Evolutionary conservation across 352 stramenopile genomes (phyloP).

Genomic region (Discostella stelligera): DNA sequence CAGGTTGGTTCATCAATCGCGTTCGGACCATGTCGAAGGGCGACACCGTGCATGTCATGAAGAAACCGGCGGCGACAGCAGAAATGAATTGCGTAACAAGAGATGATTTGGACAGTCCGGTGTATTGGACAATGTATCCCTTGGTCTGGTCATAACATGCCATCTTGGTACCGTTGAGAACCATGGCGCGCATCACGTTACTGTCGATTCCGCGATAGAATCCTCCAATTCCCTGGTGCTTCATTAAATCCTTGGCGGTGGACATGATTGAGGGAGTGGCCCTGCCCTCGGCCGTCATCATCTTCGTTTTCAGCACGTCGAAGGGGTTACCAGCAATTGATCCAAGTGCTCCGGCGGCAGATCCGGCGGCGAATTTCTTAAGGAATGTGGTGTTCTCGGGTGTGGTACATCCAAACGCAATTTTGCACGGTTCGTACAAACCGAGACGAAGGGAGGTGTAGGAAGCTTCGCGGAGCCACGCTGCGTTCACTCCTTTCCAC

Average conservation of each 20-base stretch:
- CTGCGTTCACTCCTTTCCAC: slow-evolving; percentile 84
- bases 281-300: slow-evolving; percentile 72
- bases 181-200: slow-evolving; percentile 82
- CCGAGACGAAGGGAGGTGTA: slow-evolving; percentile 84
- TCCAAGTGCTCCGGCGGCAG: slow-evolving; percentile 76
- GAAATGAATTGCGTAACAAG: slow-evolving; percentile 72
- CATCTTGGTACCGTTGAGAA: slow-evolving; percentile 86
- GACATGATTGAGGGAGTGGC: slow-evolving; percentile 56
- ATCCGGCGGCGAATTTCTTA: slow-evolving; percentile 80
- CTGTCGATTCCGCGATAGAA: slow-evolving; percentile 85
- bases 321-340: slow-evolving; percentile 83
- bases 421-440: slow-evolving; percentile 82
- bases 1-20: slow-evolving; percentile 82
- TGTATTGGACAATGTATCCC: slow-evolving; percentile 65
- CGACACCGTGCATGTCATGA: slow-evolving; percentile 84
- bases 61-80: slow-evolving; percentile 79
- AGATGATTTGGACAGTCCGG: slow-evolving; percentile 56
- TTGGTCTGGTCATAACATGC: slow-evolving; percentile 81
- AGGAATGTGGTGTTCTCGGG: slow-evolving; percentile 71
- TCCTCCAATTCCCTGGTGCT: slow-evolving; percentile 69
- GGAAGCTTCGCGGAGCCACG: slow-evolving; percentile 79
- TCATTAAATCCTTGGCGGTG: slow-evolving; percentile 67
- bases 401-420: slow-evolving; percentile 69
- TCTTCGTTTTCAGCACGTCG: slow-evolving; percentile 83
- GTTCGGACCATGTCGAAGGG: slow-evolving; percentile 85